Base-by-base conservation (phyloP, 1,284 basidiomycete genomes). In the Ganoderma multipileum region DNA sequence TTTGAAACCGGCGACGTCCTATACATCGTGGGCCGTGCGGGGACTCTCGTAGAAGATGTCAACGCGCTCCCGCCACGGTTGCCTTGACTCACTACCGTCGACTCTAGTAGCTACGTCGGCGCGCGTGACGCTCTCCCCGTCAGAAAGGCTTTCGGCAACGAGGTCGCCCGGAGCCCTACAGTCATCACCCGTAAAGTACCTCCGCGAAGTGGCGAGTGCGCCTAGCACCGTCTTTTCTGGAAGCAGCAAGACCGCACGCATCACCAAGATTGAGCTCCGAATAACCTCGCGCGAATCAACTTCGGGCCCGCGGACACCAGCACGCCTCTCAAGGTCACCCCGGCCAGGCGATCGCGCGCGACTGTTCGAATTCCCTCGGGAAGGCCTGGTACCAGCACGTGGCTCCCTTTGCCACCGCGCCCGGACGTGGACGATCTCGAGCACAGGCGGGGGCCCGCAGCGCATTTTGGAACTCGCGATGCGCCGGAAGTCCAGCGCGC, bases 401-500 rank as follows among this genome's bases (percentile, higher is more conserved):
- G 52, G 52, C 52, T 14, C 52, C 26, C 5, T 55, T 30, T 16
- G 52, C 52, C 16, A 55, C 52, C 28, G 52, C 28, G 52, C 33
- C 9, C 52, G 52, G 28, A 55, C 52, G 14, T 55, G 52, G 52
- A 55, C 52, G 52, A 55, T 55, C 52, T 55, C 52, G 14, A 55
- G 52, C 52, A 28, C 52, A 16, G 52, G 52, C 16, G 1, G 0
- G 9, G 50, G 33, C n/a, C 16, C 14, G 28, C 28, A 30, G 1
- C 28, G 52, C 28, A 30, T 16, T 3, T 55, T 55, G 28, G 52
- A 28, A 6, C 52, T 55, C 2, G 33, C 52, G 52, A 55, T 55
- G 52, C 52, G 52, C 16, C 28, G 33, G 52, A 55, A 30, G 52
- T 28, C 52, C 14, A 28, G 52, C 28, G 52, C 28, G 14, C 16